Evolutionary conservation across 441 rosid genomes (phyloP).

Genomic region (Populus hybrid): DNA sequence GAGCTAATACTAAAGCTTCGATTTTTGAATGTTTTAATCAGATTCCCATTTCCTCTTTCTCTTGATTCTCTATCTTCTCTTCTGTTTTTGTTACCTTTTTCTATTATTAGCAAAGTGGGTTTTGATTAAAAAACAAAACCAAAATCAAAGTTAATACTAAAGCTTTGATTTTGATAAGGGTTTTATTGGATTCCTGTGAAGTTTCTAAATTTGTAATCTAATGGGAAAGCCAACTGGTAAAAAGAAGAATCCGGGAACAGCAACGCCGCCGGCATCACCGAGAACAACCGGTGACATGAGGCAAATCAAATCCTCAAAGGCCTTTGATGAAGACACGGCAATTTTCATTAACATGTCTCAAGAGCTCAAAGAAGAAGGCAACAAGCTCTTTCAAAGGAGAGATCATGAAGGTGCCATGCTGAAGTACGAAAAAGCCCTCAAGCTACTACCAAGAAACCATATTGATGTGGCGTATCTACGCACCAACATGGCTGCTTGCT

Average conservation of each 20-base stretch:
- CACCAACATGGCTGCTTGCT: slow-evolving; percentile 84
- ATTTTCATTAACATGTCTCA: slow-evolving; percentile 81
- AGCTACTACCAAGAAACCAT: slow-evolving; percentile 73
- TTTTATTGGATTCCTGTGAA: background rate
- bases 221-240: slow-evolving; percentile 98
- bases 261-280: slow-evolving; percentile 29
- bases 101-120: background rate
- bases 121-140: background rate
- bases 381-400: slow-evolving; percentile 67
- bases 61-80: background rate
- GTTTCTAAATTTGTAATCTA: background rate
- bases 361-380: slow-evolving; percentile 97
- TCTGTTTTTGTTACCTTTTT: background rate
- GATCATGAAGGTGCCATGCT: slow-evolving; percentile 95
- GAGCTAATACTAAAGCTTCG: slow-evolving; percentile 1
- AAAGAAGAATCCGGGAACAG: slow-evolving; percentile 54
- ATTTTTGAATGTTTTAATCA: slow-evolving; percentile 12
- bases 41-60: background rate
- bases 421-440: slow-evolving; percentile 85
- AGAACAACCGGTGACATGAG: slow-evolving; percentile 30
- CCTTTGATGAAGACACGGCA: slow-evolving; percentile 89
- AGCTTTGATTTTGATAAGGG: background rate
- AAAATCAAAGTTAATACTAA: background rate
- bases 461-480: slow-evolving; percentile 76
- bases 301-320: slow-evolving; percentile 51